These are phyloP conservation scores for Babesia ovata DNA, from an alignment of 169 alveolate species.

Conservation along the genomic window DNA sequence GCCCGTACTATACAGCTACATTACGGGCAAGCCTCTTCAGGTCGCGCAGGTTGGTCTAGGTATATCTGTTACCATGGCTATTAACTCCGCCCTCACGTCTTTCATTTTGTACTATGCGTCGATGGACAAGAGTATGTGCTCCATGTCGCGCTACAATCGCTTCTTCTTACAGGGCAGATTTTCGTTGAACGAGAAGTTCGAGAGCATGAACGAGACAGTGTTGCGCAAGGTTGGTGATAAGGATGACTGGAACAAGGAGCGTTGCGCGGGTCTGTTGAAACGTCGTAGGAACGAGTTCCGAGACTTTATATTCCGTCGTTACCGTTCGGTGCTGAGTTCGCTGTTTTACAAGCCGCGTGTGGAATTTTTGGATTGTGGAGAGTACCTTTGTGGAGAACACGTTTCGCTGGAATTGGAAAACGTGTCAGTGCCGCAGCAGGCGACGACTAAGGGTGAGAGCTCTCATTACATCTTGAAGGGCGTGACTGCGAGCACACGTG, in stretches of 20 bases:
- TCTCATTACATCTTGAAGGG: constrained; percentile 14
- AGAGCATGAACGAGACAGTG: constrained; percentile 22
- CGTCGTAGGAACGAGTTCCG: constrained; percentile 34
- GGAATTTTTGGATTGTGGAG: constrained; percentile 9
- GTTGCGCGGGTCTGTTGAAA: constrained; percentile 7
- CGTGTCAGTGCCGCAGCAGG: constrained; percentile 7
- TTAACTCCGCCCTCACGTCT: neutral
- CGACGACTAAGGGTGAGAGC: neutral
- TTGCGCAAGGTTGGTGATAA: constrained; percentile 2
- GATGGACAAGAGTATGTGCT: constrained; percentile 5
- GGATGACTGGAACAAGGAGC: neutral
- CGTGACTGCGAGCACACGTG: constrained; percentile 23
- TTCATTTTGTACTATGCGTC: neutral
- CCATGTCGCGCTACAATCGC: constrained; percentile 27
- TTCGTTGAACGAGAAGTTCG: constrained; percentile 29
- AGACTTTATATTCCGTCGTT: constrained; percentile 11
- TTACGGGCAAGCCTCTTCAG: constrained; percentile 1
- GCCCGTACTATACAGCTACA: neutral
- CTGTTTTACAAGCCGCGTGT: constrained; percentile 23
- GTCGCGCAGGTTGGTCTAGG: constrained; percentile 20
- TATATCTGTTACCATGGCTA: neutral
- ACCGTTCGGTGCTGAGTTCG: constrained; percentile 20
- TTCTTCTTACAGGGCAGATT: constrained; percentile 23
- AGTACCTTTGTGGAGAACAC: constrained; percentile 21
- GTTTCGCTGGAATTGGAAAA: neutral